Evolutionary conservation across 164 flowering plant genomes (phyloP), one percentile per base, ranked within the genome.

Genomic region (Nymphaea thermarum): DNA sequence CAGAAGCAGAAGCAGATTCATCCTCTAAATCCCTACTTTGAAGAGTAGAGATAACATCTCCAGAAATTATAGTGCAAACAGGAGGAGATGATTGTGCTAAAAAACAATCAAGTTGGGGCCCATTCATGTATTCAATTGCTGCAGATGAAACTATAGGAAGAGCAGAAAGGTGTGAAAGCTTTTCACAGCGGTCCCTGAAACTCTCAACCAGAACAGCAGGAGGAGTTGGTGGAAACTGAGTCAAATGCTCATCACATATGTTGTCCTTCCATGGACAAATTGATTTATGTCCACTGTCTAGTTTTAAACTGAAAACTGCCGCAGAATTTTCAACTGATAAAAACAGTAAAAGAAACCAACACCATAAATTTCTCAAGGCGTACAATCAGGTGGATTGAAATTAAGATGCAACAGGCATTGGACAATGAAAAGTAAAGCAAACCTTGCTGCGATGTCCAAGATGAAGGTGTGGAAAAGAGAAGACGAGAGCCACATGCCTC

Each of bases 191-290:
- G 64, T 85, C 78, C 73, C 73, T 81, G 76, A 83, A 92, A 66
- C 83, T 78, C 71, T 87, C 87, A 65, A 85, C 83, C 74, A 92
- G 83, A 65, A 74, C 77, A 45, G 77, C 81, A 71, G 80, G 77
- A 63, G 86, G 73, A 45, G 78, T 77, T 65, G 88, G 87, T 10
- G 98, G 96, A 78, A 92, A 92, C 68, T 84, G 80, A 25, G 91
- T 86, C 65, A 95, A 79, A 8, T 61, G 71, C 77, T 92, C 99
- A 71, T 86, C 89, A 65, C 99, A 95, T 5, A 81, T 71, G 83
- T 91, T 92, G 66, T 95, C 85, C 44, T 83, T 80, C 99, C 99
- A 95, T 10, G 96, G 96, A 66, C 99, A 95, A 45, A 83, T 81
- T 70, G 75, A 70, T 71, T 83, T 95, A 77, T 95, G 99, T 64